Evolutionary conservation across 805 yeast genomes (phyloP).

Genomic region (Ascoidea tarda): DNA sequence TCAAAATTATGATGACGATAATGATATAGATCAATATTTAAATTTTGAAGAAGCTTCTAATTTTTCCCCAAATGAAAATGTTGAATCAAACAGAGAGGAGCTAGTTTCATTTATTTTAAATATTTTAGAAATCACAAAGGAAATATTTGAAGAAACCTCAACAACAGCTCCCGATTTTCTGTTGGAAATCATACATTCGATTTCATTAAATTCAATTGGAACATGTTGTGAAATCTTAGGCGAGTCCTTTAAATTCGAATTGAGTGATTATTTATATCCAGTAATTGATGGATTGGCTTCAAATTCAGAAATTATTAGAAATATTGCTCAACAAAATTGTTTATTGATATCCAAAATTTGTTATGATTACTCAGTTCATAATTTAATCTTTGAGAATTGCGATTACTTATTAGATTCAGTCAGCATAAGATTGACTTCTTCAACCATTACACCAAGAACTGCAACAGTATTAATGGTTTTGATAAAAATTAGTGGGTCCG

Average conservation of each 20-base stretch:
- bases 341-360: conserved; percentile 31
- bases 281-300: conserved; percentile 62
- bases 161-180: conserved; percentile 3
- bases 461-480: conserved; percentile 57
- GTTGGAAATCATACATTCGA: conserved; percentile 13
- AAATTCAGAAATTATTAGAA: conserved; percentile 26
- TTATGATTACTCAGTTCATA: conserved; percentile 35
- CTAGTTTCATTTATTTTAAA: conserved; percentile 1
- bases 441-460: conserved; percentile 61
- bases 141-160: conserved; percentile 23
- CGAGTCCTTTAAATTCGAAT: conserved; percentile 31
- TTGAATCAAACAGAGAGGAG: background rate
- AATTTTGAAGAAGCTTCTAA: conserved; percentile 3
- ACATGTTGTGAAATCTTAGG: conserved; percentile 19
- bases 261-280: conserved; percentile 62
- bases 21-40: conserved; percentile 6
- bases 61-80: background rate
- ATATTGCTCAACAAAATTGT: conserved; percentile 39
- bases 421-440: conserved; percentile 54
- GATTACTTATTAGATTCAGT: conserved; percentile 75
- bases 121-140: conserved; percentile 17
- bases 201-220: conserved; percentile 32
- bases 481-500: conserved; percentile 54
- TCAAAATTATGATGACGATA: conserved; percentile 17
- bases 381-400: conserved; percentile 47